Evolutionary conservation across 1,139 yeast genomes (phyloP), one percentile per base, ranked within the genome.

Genomic region (Scheffersomyces insectosa): DNA sequence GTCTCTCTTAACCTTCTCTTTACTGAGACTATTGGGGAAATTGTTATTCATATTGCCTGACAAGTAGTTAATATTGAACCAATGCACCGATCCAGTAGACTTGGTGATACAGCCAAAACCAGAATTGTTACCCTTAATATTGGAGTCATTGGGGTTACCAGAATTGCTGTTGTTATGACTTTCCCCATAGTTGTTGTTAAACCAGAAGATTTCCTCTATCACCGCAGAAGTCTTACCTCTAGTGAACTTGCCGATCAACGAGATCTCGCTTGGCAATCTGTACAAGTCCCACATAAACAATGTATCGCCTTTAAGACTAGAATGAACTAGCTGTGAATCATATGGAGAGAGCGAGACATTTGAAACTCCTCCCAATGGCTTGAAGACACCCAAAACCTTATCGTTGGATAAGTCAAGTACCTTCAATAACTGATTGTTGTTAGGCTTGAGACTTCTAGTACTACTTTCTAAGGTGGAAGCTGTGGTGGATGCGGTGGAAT

Each of bases 171-270:
- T 37, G 13, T 38, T 36, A 5, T 37, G 27, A 28, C 29, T 41
- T 3, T 42, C 40, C 9, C 42, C 39, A 29, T 37, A 45, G 37
- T 48, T 50, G 47, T 66, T 69, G 27, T 68, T 63, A 39, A 74
- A 75, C 90, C 91, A 85, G 32, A 75, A 61, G 3, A 83, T 65
- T 16, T 77, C 72, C 33, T 69, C 66, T 12, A 83, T 73, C 2
- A 70, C 60, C 0, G 87, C 82, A 3, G 83, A 75, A 0, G 88
- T 83, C 53, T 80, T 81, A 3, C 91, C 91, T 33, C 90, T 68
- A 9, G 65, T 65, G 52, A 82, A 83, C 49, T 80, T 79, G 11
- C 87, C 89, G 40, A 81, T 60, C 20, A 84, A 63, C 0, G 79
- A 68, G 3, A 84, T 71, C 48, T 80, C 80, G 1, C 54, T 54